phyloP scores from a whole-genome alignment of 164 flowering plant species.

The Vitis cinerea region DNA sequence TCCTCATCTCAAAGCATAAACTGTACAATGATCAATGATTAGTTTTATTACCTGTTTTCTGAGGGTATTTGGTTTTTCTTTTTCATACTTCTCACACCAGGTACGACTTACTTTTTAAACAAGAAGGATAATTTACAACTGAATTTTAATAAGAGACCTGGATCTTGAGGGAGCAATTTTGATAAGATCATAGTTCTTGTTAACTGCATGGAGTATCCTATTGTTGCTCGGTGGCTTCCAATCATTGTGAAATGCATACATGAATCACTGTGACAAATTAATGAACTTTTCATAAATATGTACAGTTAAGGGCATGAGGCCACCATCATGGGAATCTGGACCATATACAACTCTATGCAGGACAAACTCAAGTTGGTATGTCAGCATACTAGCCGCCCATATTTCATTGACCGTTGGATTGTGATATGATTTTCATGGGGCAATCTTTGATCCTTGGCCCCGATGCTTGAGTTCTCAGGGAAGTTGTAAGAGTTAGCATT shows the following conservation, averaged over 20 bases:
- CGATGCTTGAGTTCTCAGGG: not conserved
- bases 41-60: no score
- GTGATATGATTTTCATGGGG: constrained; percentile 5
- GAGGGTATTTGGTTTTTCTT: no score
- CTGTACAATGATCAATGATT: not conserved
- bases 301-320: not conserved
- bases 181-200: not conserved
- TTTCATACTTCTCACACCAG: not conserved
- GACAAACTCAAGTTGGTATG: not conserved
- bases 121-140: not conserved
- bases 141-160: not conserved
- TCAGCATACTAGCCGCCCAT: not conserved
- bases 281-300: not conserved
- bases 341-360: not conserved
- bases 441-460: constrained; percentile 8
- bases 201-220: not conserved
- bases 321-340: not conserved
- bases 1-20: not conserved
- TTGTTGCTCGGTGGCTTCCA: not conserved
- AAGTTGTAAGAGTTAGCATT: not conserved
- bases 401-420: constrained; percentile 8
- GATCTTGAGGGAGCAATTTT: not conserved
- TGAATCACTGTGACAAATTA: not conserved
- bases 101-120: not conserved
- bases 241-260: not conserved